Conservation (phyloP, 345 rosid species). For the Durio zibethinus region DNA sequence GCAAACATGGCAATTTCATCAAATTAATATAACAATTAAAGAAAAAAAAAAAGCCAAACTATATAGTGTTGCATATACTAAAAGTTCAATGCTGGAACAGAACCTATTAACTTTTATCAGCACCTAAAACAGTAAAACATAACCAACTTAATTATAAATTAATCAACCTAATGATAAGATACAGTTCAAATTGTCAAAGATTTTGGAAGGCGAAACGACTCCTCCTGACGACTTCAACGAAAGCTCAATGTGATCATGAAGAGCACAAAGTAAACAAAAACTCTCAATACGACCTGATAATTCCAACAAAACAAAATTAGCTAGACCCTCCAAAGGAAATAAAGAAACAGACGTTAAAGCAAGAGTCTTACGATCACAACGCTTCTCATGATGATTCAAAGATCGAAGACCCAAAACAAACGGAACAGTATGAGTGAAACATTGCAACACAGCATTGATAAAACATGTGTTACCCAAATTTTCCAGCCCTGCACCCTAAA, state of each 20-base stretch:
- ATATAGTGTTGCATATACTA: neutral
- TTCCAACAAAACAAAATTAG: neutral
- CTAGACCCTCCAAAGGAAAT: neutral
- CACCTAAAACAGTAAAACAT: no score
- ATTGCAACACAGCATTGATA: constrained; percentile 78
- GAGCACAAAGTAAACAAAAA: constrained; percentile 55
- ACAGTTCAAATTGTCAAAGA: constrained; percentile 39
- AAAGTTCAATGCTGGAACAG: neutral
- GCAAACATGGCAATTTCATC: neutral
- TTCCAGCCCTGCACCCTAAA: constrained; percentile 78
- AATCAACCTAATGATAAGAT: neutral
- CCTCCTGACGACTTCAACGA: constrained; percentile 47
- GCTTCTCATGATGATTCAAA: constrained; percentile 35
- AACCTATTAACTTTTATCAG: neutral
- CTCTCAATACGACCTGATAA: constrained; percentile 48
- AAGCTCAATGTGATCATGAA: constrained; percentile 49
- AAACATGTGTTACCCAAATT: constrained; percentile 89
- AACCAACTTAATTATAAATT: neutral
- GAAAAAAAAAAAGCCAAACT: neutral
- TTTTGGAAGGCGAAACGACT: constrained; percentile 39
- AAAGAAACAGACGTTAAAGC: constrained; percentile 1
- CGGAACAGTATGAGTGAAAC: constrained; percentile 84
- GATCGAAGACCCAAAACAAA: constrained; percentile 52
- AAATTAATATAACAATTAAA: neutral
- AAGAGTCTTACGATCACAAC: constrained; percentile 43